Conservation (phyloP, 1,139 yeast genomes). For the Debaryomyces coudertii region DNA sequence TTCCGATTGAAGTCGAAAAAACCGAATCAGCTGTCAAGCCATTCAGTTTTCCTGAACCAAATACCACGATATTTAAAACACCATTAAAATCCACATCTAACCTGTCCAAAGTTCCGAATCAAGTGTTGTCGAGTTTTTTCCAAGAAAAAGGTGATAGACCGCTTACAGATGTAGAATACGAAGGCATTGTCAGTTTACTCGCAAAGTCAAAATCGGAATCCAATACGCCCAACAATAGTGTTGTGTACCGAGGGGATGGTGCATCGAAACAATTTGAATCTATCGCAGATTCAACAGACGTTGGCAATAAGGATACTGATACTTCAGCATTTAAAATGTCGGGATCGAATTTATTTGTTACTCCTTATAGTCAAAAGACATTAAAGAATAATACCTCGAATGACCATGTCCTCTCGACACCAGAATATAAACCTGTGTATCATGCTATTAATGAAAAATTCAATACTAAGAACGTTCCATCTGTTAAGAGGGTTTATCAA, state of each 20-base stretch:
- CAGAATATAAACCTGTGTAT: constrained; percentile 45
- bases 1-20: neutral
- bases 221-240: constrained; percentile 12
- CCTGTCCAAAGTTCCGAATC: constrained; percentile 40
- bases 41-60: constrained; percentile 20
- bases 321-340: constrained; percentile 5
- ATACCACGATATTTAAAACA: constrained; percentile 10
- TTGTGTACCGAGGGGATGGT: constrained; percentile 8
- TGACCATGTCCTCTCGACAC: constrained; percentile 32
- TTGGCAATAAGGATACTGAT: constrained; percentile 7
- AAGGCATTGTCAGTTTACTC: constrained; percentile 73
- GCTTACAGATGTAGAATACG: constrained; percentile 75
- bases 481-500: constrained; percentile 57
- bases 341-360: constrained; percentile 15
- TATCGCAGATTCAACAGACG: constrained; percentile 6
- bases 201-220: constrained; percentile 24
- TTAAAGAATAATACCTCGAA: constrained; percentile 20
- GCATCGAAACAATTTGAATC: constrained; percentile 6
- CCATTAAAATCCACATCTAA: constrained; percentile 9
- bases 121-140: constrained; percentile 72
- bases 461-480: constrained; percentile 30
- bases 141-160: constrained; percentile 75
- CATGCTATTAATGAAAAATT: constrained; percentile 34
- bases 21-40: constrained; percentile 12
- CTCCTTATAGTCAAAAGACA: constrained; percentile 28